Evolutionary conservation across 176 grass and related monocot species (phyloP).

Genomic region (Carex pumila): DNA sequence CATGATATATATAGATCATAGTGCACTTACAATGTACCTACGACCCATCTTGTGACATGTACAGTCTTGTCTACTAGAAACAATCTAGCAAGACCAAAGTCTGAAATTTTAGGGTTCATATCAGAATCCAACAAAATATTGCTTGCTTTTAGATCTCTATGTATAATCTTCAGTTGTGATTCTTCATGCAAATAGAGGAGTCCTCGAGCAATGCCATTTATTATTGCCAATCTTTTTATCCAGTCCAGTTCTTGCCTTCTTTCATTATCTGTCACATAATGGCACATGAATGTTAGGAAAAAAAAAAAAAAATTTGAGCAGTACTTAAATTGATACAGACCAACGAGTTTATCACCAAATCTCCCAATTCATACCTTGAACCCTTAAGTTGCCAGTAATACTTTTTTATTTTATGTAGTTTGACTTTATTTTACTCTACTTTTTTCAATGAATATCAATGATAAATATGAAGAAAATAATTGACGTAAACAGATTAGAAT

Average conservation of each 20-base stretch:
- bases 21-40: conserved; percentile 62
- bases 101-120: conserved; percentile 68
- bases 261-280: conserved; percentile 26
- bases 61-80: conserved; percentile 30
- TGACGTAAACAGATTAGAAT: not conserved
- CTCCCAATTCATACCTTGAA: not conserved
- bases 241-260: conserved; percentile 29
- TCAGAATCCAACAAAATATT: conserved; percentile 57
- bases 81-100: conserved; percentile 60
- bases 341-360: not conserved
- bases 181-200: conserved; percentile 66
- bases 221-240: conserved; percentile 33
- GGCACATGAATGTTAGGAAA: not conserved
- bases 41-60: conserved; percentile 46
- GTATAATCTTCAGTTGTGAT: conserved; percentile 43
- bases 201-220: conserved; percentile 48
- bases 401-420: not conserved
- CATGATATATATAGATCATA: not conserved
- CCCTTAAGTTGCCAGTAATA: not conserved
- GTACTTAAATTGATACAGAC: not conserved
- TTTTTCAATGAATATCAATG: not conserved
- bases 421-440: not conserved
- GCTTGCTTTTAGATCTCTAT: conserved; percentile 68
- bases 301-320: not conserved
- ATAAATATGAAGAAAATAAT: not conserved